Base-by-base conservation (phyloP, 78 protist genomes). In the Trichosphaerium sp. region DNA sequence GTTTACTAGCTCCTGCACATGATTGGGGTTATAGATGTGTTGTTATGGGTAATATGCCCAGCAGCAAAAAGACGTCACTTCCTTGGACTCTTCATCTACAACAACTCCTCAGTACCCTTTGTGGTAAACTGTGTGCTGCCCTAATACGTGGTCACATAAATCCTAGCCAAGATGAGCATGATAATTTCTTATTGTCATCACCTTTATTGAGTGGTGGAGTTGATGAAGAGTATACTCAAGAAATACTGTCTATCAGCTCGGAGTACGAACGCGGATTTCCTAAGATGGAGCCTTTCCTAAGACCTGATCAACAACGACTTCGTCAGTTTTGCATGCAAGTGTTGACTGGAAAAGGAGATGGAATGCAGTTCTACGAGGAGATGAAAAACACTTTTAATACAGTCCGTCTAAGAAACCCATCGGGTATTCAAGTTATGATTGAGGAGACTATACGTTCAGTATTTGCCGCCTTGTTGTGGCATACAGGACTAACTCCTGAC, bases 61-160 rank as follows among this genome's bases (percentile, higher is more conserved):
- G 70, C 21, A 64, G 74, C 15, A 77, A 78, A 25, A 78, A 68
- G 56, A 68, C 72, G 4, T 32, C 44, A 5, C 35, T 78, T 12
- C 84, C 84, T 5, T 78, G 84, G 84, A 64, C 84, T 1, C 62
- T 75, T n/a, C 84, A 78, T 37, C 41, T 78, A 2, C 75, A 78
- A n/a, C 69, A 78, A 44, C 69, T 74, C 35, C 62, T 78, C 75
- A 71, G 84, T 52, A 64, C 79, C 44, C 31, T 78, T 12, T 69
- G 71, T 7, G 84, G 84, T 52, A 40, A 71, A 31, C 70, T 67
- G 39, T 65, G 75, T 1, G 32, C 84, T 5, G 65, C 67, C 31
- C 31, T 74, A 7, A 74, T 74, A 25, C 29, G 58, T 26, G 80
- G 80, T 29, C 75, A 74, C 23, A 26, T 38, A 23, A 37, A 67